A percentile compares a stretch with the other conserved stretches of the same genome.
These are phyloP conservation scores for Earliella scabrosa DNA, from an alignment of 1,284 basidiomycete species.

Conservation along the genomic window DNA sequence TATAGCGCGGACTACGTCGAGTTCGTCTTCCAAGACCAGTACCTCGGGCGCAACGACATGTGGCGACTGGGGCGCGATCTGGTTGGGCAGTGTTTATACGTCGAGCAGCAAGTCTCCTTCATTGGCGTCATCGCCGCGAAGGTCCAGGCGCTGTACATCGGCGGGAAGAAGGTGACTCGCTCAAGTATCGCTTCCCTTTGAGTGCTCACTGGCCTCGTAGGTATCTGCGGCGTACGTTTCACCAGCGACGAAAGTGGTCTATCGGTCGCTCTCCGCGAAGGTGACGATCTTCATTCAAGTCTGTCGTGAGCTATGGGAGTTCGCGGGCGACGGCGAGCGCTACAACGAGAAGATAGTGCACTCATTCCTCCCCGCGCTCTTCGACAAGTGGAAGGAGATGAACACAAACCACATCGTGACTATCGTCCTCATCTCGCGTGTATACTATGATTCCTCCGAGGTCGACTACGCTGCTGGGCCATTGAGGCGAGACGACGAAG, in stretches of 20 bases:
- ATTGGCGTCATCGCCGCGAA: conserved; percentile 81
- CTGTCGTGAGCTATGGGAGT: conserved; percentile 96
- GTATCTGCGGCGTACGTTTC: conserved; percentile 85
- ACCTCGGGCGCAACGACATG: conserved; percentile 92
- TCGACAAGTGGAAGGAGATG: conserved; percentile 80
- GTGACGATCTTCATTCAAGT: conserved; percentile 95
- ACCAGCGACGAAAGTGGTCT: conserved; percentile 86
- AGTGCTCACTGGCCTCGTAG: conserved; percentile 40
- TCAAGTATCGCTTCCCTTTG: not conserved
- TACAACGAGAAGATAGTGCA: conserved; percentile 97
- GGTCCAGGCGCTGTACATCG: conserved; percentile 76
- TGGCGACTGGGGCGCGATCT: conserved; percentile 84
- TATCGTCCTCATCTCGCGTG: conserved; percentile 93
- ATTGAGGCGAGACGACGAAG: conserved; percentile 72
- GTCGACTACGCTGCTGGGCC: conserved; percentile 79
- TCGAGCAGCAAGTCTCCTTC: conserved; percentile 75
- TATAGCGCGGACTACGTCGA: conserved; percentile 85
- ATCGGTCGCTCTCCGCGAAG: conserved; percentile 90
- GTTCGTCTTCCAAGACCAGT: conserved; percentile 90
- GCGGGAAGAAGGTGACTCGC: conserved; percentile 58
- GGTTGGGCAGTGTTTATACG: conserved; percentile 75
- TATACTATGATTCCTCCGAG: conserved; percentile 88
- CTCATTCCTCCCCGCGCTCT: conserved; percentile 87
- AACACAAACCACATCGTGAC: conserved; percentile 94
- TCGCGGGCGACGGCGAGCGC: conserved; percentile 94